Evolutionary conservation across 768 basidiomycete species (phyloP).

Genomic region (Russula dissimulans): DNA sequence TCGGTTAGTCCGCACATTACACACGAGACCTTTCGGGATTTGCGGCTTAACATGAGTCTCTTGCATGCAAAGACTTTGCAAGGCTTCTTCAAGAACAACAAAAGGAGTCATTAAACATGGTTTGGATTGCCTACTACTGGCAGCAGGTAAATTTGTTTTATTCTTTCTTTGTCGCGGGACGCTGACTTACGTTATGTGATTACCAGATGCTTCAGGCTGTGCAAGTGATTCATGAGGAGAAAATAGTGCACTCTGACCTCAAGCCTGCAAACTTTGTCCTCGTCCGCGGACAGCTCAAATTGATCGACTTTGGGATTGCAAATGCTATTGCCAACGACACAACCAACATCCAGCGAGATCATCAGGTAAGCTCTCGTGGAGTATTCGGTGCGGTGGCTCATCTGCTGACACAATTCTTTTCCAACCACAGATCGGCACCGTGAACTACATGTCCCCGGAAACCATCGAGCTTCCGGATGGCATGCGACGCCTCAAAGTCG

Average conservation of each 20-base stretch:
- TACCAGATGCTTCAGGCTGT: constrained; percentile 95
- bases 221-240: constrained; percentile 96
- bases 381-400: not conserved
- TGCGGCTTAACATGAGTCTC: not conserved
- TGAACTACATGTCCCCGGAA: constrained; percentile 99
- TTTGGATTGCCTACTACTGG: constrained; percentile 95
- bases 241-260: constrained; percentile 96
- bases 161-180: not conserved
- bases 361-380: constrained; percentile 51
- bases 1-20: constrained; percentile 29
- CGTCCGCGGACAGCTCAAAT: constrained; percentile 88
- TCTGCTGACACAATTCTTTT: not conserved
- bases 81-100: constrained; percentile 75
- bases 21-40: not conserved
- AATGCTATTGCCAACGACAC: constrained; percentile 98
- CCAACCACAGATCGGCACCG: constrained; percentile 73
- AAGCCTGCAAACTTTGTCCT: constrained; percentile 99
- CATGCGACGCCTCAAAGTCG: constrained; percentile 86
- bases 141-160: constrained; percentile 61
- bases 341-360: constrained; percentile 94
- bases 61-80: constrained; percentile 51
- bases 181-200: not conserved
- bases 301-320: constrained; percentile 99
- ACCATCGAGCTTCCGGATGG: constrained; percentile 85
- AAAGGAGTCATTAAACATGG: constrained; percentile 80